Evolutionary conservation across 225 moss, liverwort and hornwort species (phyloP), one percentile per base, ranked within the genome.

Genomic region (Physcomitrellopsis africana): DNA sequence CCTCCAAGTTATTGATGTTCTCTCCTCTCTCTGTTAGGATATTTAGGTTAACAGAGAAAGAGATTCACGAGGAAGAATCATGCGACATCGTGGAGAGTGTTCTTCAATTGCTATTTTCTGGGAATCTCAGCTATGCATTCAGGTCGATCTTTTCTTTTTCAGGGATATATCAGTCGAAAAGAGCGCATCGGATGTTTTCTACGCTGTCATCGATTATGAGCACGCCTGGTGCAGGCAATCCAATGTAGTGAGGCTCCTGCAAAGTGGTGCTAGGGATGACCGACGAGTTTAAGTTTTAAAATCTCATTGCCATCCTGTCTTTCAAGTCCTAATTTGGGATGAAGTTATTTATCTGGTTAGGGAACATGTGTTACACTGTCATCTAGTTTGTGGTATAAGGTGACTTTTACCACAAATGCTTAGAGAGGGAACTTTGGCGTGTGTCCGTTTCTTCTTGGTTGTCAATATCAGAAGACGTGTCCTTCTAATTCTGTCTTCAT

Each of bases 1-100:
- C 58, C 76, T 51, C 61, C 81, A 37, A 76, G 77, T 60, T 67
- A 37, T 51, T 75, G 68, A 80, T 57, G 32, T 12, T 43, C 80
- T 68, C 26, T 57, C 62, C 20, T 48, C n/a, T 66, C 45, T 20
- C 52, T 43, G 51, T 45, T 53, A 48, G 72, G 9, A n/a, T 53
- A 24, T 54, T 53, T 60, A 16, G 53, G 46, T 70, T 51, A 7
- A 53, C 27, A n/a, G 27, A 56, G 8, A 1, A 17, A 12, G 1
- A 15, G 3, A 24, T 15, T 32, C 56, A 51, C 19, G 14, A 32
- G 73, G 65, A 58, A 44, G 53, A 37, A 53, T 53, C 46, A 5
- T 67, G 51, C 24, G 16, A 47, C 47, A 19, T 66, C 20, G 64
- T 22, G 32, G 37, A 63, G 65, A 43, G 44, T 57, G 46, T 17